Conservation (phyloP, 192 early-diverging fungal species). For the Funneliformis mosseae region DNA sequence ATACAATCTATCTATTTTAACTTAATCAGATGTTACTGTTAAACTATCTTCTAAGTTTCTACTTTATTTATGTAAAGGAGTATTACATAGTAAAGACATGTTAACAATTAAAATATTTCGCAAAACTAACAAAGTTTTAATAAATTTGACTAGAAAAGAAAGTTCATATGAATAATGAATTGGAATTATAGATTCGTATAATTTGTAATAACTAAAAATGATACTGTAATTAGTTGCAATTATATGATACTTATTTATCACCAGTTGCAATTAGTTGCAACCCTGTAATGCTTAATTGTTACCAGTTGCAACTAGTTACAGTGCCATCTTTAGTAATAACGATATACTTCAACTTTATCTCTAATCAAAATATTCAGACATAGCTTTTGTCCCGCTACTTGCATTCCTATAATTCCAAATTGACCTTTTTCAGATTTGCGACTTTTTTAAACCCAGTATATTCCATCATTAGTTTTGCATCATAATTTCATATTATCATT, state of each 20-base stretch:
- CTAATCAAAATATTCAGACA: constrained; percentile 9
- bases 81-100: not conserved
- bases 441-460: constrained; percentile 10
- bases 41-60: not conserved
- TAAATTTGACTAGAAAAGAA: not conserved
- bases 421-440: constrained; percentile 3
- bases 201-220: not conserved
- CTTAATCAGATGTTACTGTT: constrained; percentile 1
- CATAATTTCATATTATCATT: constrained; percentile 5
- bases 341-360: not conserved
- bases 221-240: too few species aligned
- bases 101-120: constrained; percentile 20
- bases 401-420: constrained; percentile 10
- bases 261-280: too few species aligned
- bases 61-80: not conserved
- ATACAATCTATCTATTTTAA: not conserved
- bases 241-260: too few species aligned
- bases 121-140: constrained; percentile 2
- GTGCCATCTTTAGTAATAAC: too few species aligned
- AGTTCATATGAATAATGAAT: not conserved
- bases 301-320: too few species aligned
- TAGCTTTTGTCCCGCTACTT: constrained; percentile 6
- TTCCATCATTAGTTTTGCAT: constrained; percentile 6
- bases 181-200: not conserved
- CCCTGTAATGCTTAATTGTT: too few species aligned